These are phyloP conservation scores for Coprinopsis strossmayeri DNA, from an alignment of 768 basidiomycete species.

Conservation along the genomic window DNA sequence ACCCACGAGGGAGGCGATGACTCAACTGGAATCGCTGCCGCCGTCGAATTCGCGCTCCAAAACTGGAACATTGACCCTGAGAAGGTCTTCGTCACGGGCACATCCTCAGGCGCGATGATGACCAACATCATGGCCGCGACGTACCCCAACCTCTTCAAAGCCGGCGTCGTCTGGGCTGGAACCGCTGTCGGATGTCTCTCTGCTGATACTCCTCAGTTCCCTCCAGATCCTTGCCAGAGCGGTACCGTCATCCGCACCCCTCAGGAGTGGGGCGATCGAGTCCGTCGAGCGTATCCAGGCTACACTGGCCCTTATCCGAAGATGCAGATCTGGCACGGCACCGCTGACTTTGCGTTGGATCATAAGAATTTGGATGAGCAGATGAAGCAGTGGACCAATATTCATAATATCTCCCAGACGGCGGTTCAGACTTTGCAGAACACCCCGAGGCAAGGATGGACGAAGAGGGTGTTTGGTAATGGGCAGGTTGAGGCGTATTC, in stretches of 20 bases:
- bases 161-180: conserved; percentile 43
- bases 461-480: conserved; percentile 10
- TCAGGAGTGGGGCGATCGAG: conserved; percentile 44
- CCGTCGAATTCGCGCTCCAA: conserved; percentile 39
- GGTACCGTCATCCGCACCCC: conserved; percentile 38
- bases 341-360: conserved; percentile 9
- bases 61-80: conserved; percentile 39
- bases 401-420: conserved; percentile 2
- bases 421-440: conserved; percentile 4
- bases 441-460: conserved; percentile 9
- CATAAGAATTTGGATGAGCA: conserved; percentile 9
- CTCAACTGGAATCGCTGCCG: conserved; percentile 42
- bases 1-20: conserved; percentile 54
- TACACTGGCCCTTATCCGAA: conserved; percentile 46
- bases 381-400: conserved; percentile 15
- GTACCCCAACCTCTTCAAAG: conserved; percentile 49
- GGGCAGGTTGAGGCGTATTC: conserved; percentile 11
- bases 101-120: conserved; percentile 55
- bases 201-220: conserved; percentile 27
- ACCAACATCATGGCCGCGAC: conserved; percentile 48
- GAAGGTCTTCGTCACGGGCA: conserved; percentile 46
- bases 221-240: conserved; percentile 40
- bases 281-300: conserved; percentile 41
- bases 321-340: conserved; percentile 54
- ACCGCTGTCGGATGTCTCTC: conserved; percentile 51